These are phyloP conservation scores for Escallonia herrerae DNA, from an alignment of 129 eudicot species.

Conservation along the genomic window DNA sequence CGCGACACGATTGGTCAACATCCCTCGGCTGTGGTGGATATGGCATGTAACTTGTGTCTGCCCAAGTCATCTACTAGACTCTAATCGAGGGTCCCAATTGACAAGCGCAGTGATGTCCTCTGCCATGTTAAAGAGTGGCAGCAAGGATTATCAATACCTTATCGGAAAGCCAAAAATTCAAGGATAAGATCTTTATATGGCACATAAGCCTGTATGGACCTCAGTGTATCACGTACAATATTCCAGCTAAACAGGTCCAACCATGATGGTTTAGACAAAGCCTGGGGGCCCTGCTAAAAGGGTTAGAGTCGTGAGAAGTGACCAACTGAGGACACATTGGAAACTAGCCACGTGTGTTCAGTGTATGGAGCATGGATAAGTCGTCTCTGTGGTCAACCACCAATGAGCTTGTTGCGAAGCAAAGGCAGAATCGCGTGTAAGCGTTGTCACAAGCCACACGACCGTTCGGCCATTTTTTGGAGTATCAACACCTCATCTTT, in stretches of 20 bases:
- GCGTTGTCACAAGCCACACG: too few relatives aligned
- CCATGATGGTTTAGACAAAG: background rate
- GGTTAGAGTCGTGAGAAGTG: background rate
- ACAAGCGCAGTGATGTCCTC: background rate
- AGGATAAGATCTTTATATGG: slow-evolving; percentile 21
- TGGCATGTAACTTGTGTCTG: too few relatives aligned
- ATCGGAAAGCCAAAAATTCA: slow-evolving; percentile 14
- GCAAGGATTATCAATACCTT: slow-evolving; percentile 3
- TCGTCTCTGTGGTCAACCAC: too few relatives aligned
- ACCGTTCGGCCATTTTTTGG: too few relatives aligned
- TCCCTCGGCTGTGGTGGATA: too few relatives aligned
- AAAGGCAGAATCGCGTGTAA: too few relatives aligned
- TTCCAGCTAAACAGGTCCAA: background rate
- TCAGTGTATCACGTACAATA: background rate
- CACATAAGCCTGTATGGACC: slow-evolving; percentile 11
- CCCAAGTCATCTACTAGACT: too few relatives aligned
- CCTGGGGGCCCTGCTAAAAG: background rate
- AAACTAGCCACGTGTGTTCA: background rate
- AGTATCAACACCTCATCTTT: too few relatives aligned
- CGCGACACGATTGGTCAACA: background rate
- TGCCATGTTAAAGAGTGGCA: slow-evolving; percentile 22
- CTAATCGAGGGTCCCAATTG: background rate
- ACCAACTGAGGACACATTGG: background rate
- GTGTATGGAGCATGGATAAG: background rate
- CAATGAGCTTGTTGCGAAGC: too few relatives aligned